phyloP scores from a whole-genome alignment of 352 stramenopile species.

The Globisporangium orthogonon region DNA sequence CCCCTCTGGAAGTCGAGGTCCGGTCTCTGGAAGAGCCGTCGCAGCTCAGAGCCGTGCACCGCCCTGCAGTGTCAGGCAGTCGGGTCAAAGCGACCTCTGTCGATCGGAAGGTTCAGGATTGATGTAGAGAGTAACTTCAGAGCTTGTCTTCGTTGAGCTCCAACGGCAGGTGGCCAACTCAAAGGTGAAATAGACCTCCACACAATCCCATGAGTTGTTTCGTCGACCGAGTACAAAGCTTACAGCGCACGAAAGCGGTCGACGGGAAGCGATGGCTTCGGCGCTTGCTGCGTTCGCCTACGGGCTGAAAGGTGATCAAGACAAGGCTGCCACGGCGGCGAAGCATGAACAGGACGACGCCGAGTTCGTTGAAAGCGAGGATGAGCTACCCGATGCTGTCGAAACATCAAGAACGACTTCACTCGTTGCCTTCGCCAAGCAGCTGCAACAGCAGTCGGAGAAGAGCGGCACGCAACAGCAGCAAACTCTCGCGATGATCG shows the following conservation, averaged over 20 bases:
- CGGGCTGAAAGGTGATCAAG: neutral
- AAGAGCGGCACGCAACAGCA: slow-evolving; percentile 3
- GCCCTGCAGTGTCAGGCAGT: too few relatives aligned
- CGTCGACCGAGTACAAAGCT: too few relatives aligned
- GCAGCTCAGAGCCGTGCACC: too few relatives aligned
- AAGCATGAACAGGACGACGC: slow-evolving; percentile 19
- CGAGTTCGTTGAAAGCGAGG: slow-evolving; percentile 23
- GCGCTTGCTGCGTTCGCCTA: slow-evolving; percentile 7
- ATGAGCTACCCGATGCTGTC: slow-evolving; percentile 2
- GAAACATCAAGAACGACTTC: neutral
- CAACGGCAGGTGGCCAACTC: too few relatives aligned
- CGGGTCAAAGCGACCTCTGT: too few relatives aligned
- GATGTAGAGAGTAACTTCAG: too few relatives aligned
- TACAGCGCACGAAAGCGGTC: neutral
- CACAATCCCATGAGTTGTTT: neutral
- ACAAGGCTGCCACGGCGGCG: neutral
- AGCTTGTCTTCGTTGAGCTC: too few relatives aligned
- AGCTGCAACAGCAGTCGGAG: slow-evolving; percentile 12
- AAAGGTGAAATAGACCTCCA: neutral
- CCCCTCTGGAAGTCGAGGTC: too few relatives aligned
- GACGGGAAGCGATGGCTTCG: slow-evolving; percentile 1
- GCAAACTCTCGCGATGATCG: slow-evolving; percentile 13
- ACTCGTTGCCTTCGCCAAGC: slow-evolving; percentile 29
- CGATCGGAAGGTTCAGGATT: too few relatives aligned
- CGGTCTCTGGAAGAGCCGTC: too few relatives aligned